A percentile compares a stretch with the other conserved stretches of the same genome.
Conservation (phyloP, 2,329 filamentous ascomycete genomes). For the Paecilomyces sp. region DNA sequence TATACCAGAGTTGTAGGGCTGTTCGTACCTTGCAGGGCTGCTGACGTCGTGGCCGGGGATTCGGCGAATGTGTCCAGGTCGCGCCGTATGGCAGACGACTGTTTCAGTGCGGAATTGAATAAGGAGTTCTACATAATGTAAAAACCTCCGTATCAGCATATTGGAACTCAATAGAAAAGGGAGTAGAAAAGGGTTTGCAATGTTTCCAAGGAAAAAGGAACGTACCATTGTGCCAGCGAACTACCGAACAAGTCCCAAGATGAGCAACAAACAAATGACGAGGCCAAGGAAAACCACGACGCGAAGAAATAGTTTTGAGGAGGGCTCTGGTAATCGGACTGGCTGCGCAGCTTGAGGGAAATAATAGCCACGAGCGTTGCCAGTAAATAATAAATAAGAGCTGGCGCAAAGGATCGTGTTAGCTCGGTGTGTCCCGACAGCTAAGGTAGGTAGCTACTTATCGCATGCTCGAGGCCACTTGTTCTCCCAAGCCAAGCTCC, state of each 20-base stretch:
- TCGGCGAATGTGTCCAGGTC: slow-evolving; percentile 67
- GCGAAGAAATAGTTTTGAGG: background rate
- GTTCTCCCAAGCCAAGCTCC: slow-evolving; percentile 15
- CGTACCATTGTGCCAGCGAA: slow-evolving; percentile 9
- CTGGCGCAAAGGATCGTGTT: slow-evolving; percentile 3
- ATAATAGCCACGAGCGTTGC: background rate
- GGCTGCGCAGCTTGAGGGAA: too few relatives aligned
- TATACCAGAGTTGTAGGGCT: background rate
- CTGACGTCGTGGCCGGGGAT: slow-evolving; percentile 49
- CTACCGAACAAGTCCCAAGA: background rate
- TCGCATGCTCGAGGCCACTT: slow-evolving; percentile 21
- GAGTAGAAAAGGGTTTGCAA: too few relatives aligned
- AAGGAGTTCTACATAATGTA: slow-evolving; percentile 58
- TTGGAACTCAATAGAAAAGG: too few relatives aligned
- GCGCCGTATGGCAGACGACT: slow-evolving; percentile 70
- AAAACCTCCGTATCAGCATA: background rate
- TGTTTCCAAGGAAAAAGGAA: background rate
- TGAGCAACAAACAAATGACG: background rate
- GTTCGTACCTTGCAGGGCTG: slow-evolving; percentile 51
- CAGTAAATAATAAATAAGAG: background rate
- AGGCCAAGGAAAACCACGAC: background rate
- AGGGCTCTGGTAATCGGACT: background rate
- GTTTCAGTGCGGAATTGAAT: slow-evolving; percentile 80
- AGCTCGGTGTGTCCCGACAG: background rate
- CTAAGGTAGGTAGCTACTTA: background rate